phyloP scores from a whole-genome alignment of 106 monocot species.

The Dendrobium nobile region DNA sequence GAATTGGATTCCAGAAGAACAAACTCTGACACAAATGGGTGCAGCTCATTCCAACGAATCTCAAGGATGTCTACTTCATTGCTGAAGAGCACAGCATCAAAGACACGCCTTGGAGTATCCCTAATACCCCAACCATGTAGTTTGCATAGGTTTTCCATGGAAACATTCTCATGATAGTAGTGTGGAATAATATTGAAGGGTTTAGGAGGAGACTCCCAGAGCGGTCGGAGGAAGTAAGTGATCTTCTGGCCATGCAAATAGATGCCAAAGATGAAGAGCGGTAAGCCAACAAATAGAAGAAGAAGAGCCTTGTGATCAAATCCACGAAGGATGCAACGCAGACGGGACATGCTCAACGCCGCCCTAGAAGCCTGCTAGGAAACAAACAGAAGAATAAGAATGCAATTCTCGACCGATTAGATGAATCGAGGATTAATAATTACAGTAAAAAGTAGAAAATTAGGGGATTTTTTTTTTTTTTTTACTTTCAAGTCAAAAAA shows the following conservation, averaged over 20 bases:
- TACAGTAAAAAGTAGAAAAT: not conserved
- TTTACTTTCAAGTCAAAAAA: not conserved
- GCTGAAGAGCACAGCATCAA: conserved; percentile 93
- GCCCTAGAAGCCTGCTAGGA: conserved; percentile 45
- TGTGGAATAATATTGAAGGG: conserved; percentile 82
- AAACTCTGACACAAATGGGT: conserved; percentile 78
- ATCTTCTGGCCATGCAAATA: conserved; percentile 79
- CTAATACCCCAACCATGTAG: conserved; percentile 88
- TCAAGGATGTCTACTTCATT: conserved; percentile 85
- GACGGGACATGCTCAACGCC: conserved; percentile 49
- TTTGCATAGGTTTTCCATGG: conserved; percentile 57
- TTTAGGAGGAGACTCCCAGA: conserved; percentile 80
- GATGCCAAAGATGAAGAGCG: conserved; percentile 38
- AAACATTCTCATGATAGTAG: conserved; percentile 63
- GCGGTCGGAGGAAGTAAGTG: conserved; percentile 74
- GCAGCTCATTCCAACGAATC: conserved; percentile 81
- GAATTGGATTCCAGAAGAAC: conserved; percentile 90
- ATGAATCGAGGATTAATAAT: not conserved
- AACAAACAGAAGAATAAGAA: not conserved
- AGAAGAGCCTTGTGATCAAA: conserved; percentile 58
- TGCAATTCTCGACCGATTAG: not conserved
- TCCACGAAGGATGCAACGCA: conserved; percentile 57
- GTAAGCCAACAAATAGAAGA: conserved; percentile 48
- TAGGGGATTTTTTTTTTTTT: too few species aligned
- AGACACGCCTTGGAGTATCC: conserved; percentile 71